phyloP scores from a whole-genome alignment of 768 basidiomycete species.

The Mycena indigotica region DNA sequence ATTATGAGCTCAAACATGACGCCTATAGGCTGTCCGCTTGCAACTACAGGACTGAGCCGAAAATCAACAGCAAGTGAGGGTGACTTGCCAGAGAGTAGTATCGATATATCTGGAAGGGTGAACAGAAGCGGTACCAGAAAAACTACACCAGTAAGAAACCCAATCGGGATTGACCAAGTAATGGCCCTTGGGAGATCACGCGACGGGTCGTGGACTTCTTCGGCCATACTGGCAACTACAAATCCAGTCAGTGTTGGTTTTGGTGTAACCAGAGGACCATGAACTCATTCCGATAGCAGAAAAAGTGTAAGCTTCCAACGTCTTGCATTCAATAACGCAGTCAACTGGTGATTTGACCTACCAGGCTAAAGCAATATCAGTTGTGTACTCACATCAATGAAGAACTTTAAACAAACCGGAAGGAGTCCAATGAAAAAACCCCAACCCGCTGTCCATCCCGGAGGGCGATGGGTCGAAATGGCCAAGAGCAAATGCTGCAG shows the following conservation, averaged over 20 bases:
- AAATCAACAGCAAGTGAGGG: no score
- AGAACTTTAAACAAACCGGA: slow-evolving; percentile 40
- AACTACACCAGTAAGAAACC: slow-evolving; percentile 50
- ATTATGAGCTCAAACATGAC: slow-evolving; percentile 64
- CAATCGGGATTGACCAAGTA: slow-evolving; percentile 54
- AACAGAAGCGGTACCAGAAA: slow-evolving; percentile 67
- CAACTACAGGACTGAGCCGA: no score
- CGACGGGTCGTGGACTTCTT: slow-evolving; percentile 64
- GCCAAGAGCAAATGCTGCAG: slow-evolving; percentile 57
- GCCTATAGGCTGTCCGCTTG: slow-evolving; percentile 64
- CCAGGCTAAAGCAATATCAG: not conserved
- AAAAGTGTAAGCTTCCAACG: slow-evolving; percentile 50
- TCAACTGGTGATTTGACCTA: no score
- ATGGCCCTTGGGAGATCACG: slow-evolving; percentile 58
- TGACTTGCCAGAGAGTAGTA: slow-evolving; percentile 50
- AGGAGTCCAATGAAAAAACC: slow-evolving; percentile 68
- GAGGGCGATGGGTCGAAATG: slow-evolving; percentile 64
- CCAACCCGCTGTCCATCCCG: slow-evolving; percentile 69
- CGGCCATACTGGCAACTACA: slow-evolving; percentile 64
- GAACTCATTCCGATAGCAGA: slow-evolving; percentile 66
- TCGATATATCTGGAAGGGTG: slow-evolving; percentile 59
- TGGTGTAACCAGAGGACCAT: slow-evolving; percentile 14
- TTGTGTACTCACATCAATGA: not conserved
- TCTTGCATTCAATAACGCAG: slow-evolving; percentile 14
- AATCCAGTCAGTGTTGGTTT: no score